Evolutionary conservation across 2,329 filamentous ascomycete species (phyloP).

Genomic region (Teratosphaeria gauchensis): DNA sequence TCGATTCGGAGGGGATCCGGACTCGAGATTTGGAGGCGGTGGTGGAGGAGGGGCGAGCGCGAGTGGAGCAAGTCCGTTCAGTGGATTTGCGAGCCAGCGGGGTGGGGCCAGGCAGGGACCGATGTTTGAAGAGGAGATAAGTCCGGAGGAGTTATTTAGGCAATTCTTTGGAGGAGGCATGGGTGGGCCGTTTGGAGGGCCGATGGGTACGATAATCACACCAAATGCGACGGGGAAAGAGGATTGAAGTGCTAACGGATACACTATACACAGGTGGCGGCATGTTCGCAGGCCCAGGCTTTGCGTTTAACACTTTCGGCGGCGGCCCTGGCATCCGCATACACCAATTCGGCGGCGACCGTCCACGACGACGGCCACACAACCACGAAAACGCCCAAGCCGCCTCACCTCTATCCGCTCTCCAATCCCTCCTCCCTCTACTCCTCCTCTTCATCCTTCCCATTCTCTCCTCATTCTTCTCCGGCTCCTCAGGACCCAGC

Average conservation of each 20-base stretch:
- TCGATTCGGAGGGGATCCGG: conserved; percentile 82
- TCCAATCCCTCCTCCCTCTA: conserved; percentile 57
- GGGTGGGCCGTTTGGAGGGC: conserved; percentile 54
- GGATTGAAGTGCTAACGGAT: conserved; percentile 1
- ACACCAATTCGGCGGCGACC: conserved; percentile 82
- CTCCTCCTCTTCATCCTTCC: conserved; percentile 81
- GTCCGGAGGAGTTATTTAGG: conserved; percentile 92
- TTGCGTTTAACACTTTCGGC: conserved; percentile 91
- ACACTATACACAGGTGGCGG: conserved; percentile 25
- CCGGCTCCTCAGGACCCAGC: conserved; percentile 46
- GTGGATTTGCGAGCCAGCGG: conserved; percentile 44
- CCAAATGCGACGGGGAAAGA: neutral
- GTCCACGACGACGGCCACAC: conserved; percentile 66
- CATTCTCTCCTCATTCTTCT: conserved; percentile 70
- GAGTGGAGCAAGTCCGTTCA: conserved; percentile 54
- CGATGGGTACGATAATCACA: conserved; percentile 17
- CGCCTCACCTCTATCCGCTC: conserved; percentile 33
- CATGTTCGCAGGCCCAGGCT: conserved; percentile 56
- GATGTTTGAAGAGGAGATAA: conserved; percentile 85
- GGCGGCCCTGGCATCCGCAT: conserved; percentile 77
- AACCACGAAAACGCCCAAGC: conserved; percentile 41
- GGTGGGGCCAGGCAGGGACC: conserved; percentile 38
- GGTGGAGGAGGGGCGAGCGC: conserved; percentile 31
- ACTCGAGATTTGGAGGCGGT: conserved; percentile 62
- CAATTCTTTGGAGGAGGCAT: conserved; percentile 79